Conservation (phyloP, 345 rosid species). For the Moringa oleifera region DNA sequence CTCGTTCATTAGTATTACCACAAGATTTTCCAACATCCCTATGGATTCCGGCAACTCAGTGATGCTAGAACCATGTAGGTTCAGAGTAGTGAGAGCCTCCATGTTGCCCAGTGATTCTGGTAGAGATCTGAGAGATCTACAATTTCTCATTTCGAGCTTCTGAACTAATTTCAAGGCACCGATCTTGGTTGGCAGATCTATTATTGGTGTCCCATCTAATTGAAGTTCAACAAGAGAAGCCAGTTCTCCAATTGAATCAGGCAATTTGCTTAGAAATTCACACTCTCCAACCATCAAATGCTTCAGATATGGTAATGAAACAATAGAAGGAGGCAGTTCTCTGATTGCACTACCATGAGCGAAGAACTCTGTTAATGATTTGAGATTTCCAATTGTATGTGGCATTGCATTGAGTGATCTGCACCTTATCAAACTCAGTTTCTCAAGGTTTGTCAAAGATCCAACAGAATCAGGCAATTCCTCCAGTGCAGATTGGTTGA, state of each 20-base stretch:
- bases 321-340: constrained; percentile 39
- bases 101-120: constrained; percentile 41
- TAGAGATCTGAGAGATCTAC: constrained; percentile 16
- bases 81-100: constrained; percentile 26
- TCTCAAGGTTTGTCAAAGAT: constrained; percentile 33
- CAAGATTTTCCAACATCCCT: constrained; percentile 43
- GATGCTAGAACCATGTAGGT: constrained; percentile 20
- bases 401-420: constrained; percentile 28
- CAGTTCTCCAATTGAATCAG: constrained; percentile 39
- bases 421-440: constrained; percentile 27
- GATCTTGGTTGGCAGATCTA: constrained; percentile 35
- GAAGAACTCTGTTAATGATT: constrained; percentile 21
- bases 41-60: constrained; percentile 44
- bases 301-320: constrained; percentile 33
- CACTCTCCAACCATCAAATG: constrained; percentile 22
- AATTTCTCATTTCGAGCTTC: constrained; percentile 28
- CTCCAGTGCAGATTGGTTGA: constrained; percentile 28
- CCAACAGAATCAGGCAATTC: constrained; percentile 34
- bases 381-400: constrained; percentile 32
- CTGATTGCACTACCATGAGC: constrained; percentile 19
- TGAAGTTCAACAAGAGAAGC: constrained; percentile 25
- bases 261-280: constrained; percentile 24
- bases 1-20: constrained; percentile 19
- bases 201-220: constrained; percentile 22
- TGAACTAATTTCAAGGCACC: constrained; percentile 32